A percentile compares a stretch with the other conserved stretches of the same genome.
Conservation (phyloP, 1,139 yeast species). For the Nakaseomyces sp. region DNA sequence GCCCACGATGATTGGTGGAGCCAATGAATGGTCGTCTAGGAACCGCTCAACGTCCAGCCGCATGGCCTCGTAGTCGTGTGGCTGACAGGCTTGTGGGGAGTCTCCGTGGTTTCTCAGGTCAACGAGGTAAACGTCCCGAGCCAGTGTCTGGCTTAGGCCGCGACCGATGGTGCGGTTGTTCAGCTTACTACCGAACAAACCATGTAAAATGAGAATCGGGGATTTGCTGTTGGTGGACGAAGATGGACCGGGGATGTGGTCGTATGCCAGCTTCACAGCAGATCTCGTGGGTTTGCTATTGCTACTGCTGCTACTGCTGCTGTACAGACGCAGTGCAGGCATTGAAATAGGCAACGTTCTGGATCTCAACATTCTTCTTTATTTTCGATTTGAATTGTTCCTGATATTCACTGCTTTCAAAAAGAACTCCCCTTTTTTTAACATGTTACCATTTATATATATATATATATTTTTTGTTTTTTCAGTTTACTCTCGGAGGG, state of each 20-base stretch:
- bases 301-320: too few relatives aligned
- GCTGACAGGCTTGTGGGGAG: slow-evolving; percentile 64
- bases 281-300: too few relatives aligned
- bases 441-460: too few relatives aligned
- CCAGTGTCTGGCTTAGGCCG: slow-evolving; percentile 31
- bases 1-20: slow-evolving; percentile 61
- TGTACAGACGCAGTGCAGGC: too few relatives aligned
- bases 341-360: too few relatives aligned
- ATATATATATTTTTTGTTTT: too few relatives aligned
- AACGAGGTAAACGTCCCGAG: slow-evolving; percentile 53
- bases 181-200: slow-evolving; percentile 73
- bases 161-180: slow-evolving; percentile 74
- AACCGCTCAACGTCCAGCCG: slow-evolving; percentile 79
- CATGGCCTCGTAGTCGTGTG: slow-evolving; percentile 73
- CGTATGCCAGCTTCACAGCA: slow-evolving; percentile 39
- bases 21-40: slow-evolving; percentile 37
- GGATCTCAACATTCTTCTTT: slow-evolving; percentile 12
- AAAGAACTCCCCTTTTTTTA: too few relatives aligned
- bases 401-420: not conserved
- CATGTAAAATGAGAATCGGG: slow-evolving; percentile 77
- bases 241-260: slow-evolving; percentile 27
- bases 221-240: slow-evolving; percentile 19
- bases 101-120: slow-evolving; percentile 88
- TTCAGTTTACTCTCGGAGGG: too few relatives aligned
- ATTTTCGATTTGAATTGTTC: too few relatives aligned